Evolutionary conservation across 2,329 filamentous ascomycete genomes (phyloP).

Genomic region (Claviceps sp.): DNA sequence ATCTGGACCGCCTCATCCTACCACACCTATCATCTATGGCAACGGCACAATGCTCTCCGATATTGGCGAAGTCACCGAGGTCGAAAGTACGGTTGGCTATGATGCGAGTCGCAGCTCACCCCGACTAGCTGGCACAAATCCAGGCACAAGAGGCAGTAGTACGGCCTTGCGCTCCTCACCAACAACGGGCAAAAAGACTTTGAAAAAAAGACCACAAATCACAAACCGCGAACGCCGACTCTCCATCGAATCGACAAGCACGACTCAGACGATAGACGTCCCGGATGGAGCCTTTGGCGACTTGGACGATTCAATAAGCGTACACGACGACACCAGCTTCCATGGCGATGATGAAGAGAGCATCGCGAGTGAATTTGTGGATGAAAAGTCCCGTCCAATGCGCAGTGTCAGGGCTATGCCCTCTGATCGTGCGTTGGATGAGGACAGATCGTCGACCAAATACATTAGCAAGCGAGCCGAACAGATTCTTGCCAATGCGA

Average conservation of each 20-base stretch:
- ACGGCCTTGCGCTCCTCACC: slow-evolving; percentile 29
- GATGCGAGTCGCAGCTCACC: slow-evolving; percentile 25
- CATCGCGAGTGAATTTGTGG: slow-evolving; percentile 42
- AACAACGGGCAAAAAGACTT: slow-evolving; percentile 26
- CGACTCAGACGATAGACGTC: slow-evolving; percentile 38
- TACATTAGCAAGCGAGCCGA: slow-evolving; percentile 74
- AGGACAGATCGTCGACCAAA: slow-evolving; percentile 56
- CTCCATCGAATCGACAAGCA: slow-evolving; percentile 49
- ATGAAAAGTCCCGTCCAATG: slow-evolving; percentile 25
- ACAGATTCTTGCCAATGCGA: slow-evolving; percentile 83
- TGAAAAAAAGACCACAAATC: slow-evolving; percentile 32
- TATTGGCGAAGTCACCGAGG: slow-evolving; percentile 44
- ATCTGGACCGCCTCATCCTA: slow-evolving; percentile 33
- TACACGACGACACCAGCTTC: slow-evolving; percentile 47
- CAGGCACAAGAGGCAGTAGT: slow-evolving; percentile 19
- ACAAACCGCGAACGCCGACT: slow-evolving; percentile 34
- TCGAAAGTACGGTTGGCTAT: slow-evolving; percentile 34
- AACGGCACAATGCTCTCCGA: slow-evolving; percentile 58
- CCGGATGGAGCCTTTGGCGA: slow-evolving; percentile 39
- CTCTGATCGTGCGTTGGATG: slow-evolving; percentile 14
- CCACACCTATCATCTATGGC: slow-evolving; percentile 54
- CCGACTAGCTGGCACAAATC: slow-evolving; percentile 15
- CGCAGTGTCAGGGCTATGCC: slow-evolving; percentile 7
- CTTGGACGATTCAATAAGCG: slow-evolving; percentile 47
- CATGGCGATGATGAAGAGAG: slow-evolving; percentile 57